These are phyloP conservation scores for Oryza punctata DNA, from an alignment of 176 grass and related monocot species.

Conservation along the genomic window DNA sequence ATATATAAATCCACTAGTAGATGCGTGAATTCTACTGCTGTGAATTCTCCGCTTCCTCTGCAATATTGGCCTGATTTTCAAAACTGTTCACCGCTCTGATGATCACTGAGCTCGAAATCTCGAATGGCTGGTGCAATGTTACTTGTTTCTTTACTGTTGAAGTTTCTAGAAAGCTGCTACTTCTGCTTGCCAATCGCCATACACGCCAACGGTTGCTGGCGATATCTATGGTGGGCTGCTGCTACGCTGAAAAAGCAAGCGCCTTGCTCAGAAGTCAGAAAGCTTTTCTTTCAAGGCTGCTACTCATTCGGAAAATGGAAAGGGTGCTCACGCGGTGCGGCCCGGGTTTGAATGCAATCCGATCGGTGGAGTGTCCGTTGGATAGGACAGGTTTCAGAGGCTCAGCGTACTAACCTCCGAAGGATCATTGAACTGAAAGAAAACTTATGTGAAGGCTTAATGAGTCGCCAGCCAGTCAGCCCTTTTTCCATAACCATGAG, in stretches of 20 bases:
- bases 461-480: too few species aligned
- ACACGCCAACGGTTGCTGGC: neutral
- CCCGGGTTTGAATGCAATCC: slow-evolving; percentile 37
- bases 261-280: neutral
- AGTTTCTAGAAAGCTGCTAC: slow-evolving; percentile 34
- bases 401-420: neutral
- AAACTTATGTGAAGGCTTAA: neutral
- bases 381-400: neutral
- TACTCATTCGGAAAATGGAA: neutral
- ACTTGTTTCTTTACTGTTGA: slow-evolving; percentile 15
- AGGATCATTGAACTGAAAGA: neutral
- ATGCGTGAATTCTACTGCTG: neutral
- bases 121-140: neutral
- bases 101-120: neutral
- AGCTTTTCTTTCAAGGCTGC: neutral
- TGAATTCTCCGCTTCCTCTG: neutral
- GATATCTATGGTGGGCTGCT: slow-evolving; percentile 8
- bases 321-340: neutral
- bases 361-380: slow-evolving; percentile 33
- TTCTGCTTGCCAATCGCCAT: neutral
- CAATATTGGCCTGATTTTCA: neutral
- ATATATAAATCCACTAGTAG: neutral
- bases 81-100: neutral
- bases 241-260: neutral
- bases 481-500: too few species aligned